Evolutionary conservation across 2,329 filamentous ascomycete species (phyloP).

Genomic region (Fusarium sp.): DNA sequence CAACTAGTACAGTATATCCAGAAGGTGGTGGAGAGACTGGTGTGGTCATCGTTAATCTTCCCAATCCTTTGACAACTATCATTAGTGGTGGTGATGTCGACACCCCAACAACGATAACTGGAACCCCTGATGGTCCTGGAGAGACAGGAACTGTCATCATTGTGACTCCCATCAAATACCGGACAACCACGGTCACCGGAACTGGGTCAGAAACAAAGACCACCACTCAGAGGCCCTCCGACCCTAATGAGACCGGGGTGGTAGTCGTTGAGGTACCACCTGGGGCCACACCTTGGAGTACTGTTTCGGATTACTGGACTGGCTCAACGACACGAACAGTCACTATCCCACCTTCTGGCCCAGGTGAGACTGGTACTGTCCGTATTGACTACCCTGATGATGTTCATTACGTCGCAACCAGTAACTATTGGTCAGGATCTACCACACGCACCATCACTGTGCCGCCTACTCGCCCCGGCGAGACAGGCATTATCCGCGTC

Average conservation of each 20-base stretch:
- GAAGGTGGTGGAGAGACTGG: not conserved
- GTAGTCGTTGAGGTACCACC: not conserved
- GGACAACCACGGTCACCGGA: not conserved
- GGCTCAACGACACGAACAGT: not conserved
- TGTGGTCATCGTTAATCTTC: not conserved
- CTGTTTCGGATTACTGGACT: not conserved
- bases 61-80: slow-evolving; percentile 1
- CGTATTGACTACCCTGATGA: not conserved
- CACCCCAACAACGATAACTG: not conserved
- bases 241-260: not conserved
- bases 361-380: not conserved
- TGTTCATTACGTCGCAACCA: not conserved
- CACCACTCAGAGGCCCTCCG: not conserved
- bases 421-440: slow-evolving; percentile 8
- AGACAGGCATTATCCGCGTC: not conserved
- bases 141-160: slow-evolving; percentile 8
- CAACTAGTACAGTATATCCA: not conserved
- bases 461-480: not conserved
- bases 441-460: not conserved
- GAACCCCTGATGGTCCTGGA: not conserved
- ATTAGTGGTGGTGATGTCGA: not conserved
- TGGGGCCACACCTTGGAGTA: not conserved
- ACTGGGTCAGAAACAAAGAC: not conserved
- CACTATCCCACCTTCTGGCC: not conserved
- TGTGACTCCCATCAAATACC: not conserved